These are phyloP conservation scores for Aureobasidium leucospermi DNA, from an alignment of 2,329 filamentous ascomycete genomes.

Conservation along the genomic window DNA sequence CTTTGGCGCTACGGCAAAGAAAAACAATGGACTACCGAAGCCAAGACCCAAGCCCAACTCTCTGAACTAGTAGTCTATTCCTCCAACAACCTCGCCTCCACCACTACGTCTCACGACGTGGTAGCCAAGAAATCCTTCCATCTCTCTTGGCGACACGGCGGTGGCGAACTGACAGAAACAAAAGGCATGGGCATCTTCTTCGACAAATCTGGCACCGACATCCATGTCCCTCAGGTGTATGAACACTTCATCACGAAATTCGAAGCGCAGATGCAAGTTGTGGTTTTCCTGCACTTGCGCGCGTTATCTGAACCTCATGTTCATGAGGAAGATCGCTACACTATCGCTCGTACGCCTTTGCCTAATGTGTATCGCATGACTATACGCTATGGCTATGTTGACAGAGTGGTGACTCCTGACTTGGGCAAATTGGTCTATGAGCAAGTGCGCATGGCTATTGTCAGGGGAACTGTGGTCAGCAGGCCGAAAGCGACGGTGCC, in stretches of 20 bases:
- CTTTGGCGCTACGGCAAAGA: conserved; percentile 77
- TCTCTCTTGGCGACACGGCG: conserved; percentile 35
- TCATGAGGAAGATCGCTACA: conserved; percentile 18
- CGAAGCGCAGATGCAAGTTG: conserved; percentile 19
- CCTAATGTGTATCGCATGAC: conserved; percentile 21
- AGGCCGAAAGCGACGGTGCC: neutral
- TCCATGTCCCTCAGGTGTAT: conserved; percentile 40
- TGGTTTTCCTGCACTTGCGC: conserved; percentile 22
- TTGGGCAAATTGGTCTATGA: conserved; percentile 20
- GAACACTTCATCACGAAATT: conserved; percentile 22
- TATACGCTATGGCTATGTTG: conserved; percentile 21
- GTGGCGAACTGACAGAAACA: conserved; percentile 33
- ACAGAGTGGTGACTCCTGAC: conserved; percentile 21
- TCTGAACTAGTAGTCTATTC: conserved; percentile 33
- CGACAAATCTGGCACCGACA: conserved; percentile 63
- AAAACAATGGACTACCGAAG: conserved; percentile 65
- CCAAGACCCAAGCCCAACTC: conserved; percentile 50
- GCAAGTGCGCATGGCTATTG: conserved; percentile 19
- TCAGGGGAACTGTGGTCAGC: conserved; percentile 3
- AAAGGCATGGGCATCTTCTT: conserved; percentile 65
- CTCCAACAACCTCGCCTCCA: conserved; percentile 22
- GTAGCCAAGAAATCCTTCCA: conserved; percentile 19
- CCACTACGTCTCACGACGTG: conserved; percentile 13
- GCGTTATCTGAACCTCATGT: conserved; percentile 20
- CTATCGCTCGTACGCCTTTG: conserved; percentile 18